Evolutionary conservation across 108 stramenopile species (phyloP).

Genomic region (Chaetoceros tenuissimus): DNA sequence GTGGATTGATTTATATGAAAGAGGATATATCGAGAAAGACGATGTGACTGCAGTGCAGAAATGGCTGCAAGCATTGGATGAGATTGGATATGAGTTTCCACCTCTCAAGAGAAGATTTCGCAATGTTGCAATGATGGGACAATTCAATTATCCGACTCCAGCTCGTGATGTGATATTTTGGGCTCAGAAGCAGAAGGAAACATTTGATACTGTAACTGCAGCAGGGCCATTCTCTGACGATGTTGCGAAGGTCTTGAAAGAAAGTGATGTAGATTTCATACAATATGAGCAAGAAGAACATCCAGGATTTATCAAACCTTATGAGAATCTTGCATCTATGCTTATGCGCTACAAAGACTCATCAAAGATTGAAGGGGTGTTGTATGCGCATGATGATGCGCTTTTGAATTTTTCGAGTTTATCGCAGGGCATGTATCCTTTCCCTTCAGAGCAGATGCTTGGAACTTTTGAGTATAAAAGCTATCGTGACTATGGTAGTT

Average conservation of each 20-base stretch:
- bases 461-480: not conserved
- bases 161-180: conserved; percentile 1
- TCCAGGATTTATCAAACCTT: not conserved
- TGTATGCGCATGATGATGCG: conserved; percentile 4
- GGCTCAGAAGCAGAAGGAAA: not conserved
- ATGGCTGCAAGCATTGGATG: conserved; percentile 29
- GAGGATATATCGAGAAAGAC: conserved; percentile 25
- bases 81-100: conserved; percentile 26
- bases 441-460: not conserved
- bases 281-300: not conserved
- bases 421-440: conserved; percentile 1
- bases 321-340: not conserved
- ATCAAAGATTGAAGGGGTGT: not conserved
- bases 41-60: conserved; percentile 21
- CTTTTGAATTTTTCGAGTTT: not conserved
- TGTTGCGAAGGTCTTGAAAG: not conserved
- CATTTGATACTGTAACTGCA: not conserved
- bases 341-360: not conserved
- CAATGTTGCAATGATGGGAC: no score
- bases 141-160: no score
- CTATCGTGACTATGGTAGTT: not conserved
- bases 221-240: conserved; percentile 3
- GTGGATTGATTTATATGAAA: conserved; percentile 37
- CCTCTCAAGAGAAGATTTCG: no score
- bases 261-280: not conserved